Conservation (phyloP, 768 basidiomycete genomes). For the Gloeopeniophorella convolvens region DNA sequence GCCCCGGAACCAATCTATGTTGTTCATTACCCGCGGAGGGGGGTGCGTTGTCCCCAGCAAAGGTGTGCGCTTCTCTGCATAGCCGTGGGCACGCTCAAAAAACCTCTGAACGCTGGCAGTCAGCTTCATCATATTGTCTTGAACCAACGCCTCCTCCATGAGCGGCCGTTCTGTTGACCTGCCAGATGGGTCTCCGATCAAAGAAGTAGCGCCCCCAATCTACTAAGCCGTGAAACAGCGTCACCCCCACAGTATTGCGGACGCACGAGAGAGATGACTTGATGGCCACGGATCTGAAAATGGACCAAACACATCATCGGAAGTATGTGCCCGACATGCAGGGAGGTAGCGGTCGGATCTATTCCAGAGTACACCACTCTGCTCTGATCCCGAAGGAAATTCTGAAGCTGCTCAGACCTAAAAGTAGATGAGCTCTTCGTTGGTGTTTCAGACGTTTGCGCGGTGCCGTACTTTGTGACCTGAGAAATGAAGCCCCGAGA, state of each 20-base stretch:
- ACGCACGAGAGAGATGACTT: constrained; percentile 74
- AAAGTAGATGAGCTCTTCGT: not conserved
- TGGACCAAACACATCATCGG: constrained; percentile 84
- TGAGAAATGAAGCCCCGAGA: constrained; percentile 19
- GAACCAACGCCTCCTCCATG: constrained; percentile 52
- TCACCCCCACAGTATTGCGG: not conserved
- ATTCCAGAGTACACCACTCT: constrained; percentile 78
- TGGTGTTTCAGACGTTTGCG: not conserved
- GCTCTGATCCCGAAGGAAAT: constrained; percentile 22
- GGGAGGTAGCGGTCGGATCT: constrained; percentile 83
- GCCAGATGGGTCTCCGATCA: constrained; percentile 96
- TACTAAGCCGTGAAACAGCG: constrained; percentile 30
- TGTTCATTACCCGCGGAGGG: constrained; percentile 47
- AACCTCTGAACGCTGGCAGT: constrained; percentile 62
- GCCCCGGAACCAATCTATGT: constrained; percentile 71
- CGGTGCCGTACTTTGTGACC: constrained; percentile 15
- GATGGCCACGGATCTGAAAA: constrained; percentile 82
- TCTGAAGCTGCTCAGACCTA: constrained; percentile 17
- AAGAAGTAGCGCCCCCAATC: constrained; percentile 95
- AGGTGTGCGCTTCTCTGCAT: constrained; percentile 36
- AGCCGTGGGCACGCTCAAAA: constrained; percentile 59
- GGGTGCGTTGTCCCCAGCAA: constrained; percentile 10
- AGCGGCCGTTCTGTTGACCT: constrained; percentile 73
- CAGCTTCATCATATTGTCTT: constrained; percentile 59
- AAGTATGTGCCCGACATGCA: constrained; percentile 92